Conservation (phyloP, 805 yeast species). For the Candida nanaspora region DNA sequence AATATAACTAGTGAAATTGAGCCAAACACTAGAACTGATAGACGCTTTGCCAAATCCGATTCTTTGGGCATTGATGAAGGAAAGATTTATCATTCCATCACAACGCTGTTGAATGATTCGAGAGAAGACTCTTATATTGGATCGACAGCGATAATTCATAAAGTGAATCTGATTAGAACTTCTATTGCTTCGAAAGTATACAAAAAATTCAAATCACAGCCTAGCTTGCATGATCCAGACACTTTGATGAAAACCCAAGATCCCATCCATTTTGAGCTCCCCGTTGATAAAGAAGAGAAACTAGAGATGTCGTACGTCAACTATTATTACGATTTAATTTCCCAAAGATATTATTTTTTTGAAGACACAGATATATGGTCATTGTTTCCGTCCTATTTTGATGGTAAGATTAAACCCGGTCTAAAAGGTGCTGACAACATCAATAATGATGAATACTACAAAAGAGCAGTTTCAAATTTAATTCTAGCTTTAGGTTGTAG, state of each 20-base stretch:
- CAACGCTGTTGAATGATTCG: constrained; percentile 7
- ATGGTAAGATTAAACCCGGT: no score
- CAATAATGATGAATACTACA: constrained; percentile 2
- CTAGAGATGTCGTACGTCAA: constrained; percentile 6
- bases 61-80: not conserved
- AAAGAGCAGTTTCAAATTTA: constrained; percentile 4
- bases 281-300: not conserved
- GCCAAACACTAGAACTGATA: not conserved
- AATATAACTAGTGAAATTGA: not conserved
- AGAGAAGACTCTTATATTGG: constrained; percentile 15
- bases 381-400: constrained; percentile 6
- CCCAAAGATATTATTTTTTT: constrained; percentile 10
- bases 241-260: constrained; percentile 5
- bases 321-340: constrained; percentile 5
- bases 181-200: constrained; percentile 10
- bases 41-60: no score
- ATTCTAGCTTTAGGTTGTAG: constrained; percentile 11
- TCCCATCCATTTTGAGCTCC: not conserved
- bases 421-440: not conserved
- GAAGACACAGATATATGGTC: constrained; percentile 5
- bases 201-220: constrained; percentile 6
- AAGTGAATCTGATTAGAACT: constrained; percentile 17
- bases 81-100: constrained; percentile 7
- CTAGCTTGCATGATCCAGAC: constrained; percentile 5
- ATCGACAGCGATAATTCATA: constrained; percentile 17